Evolutionary conservation across 257 asterid genomes (phyloP).

Genomic region (Vinca minor): DNA sequence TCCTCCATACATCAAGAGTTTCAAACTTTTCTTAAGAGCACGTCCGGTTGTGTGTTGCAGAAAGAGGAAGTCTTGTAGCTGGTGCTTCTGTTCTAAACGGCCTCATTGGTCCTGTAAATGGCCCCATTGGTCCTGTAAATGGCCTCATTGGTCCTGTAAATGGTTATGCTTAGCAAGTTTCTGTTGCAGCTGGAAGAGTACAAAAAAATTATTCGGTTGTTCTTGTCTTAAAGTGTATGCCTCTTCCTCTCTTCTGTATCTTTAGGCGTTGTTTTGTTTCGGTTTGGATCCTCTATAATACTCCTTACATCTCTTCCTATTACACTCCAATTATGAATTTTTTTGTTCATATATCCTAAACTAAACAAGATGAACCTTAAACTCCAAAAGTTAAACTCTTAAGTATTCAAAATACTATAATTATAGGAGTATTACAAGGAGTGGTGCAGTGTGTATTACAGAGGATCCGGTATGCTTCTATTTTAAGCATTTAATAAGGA

Average conservation of each 20-base stretch:
- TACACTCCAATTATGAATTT: no score
- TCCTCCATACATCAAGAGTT: not conserved
- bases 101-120: constrained; percentile 7
- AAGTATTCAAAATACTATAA: no score
- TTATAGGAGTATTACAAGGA: no score
- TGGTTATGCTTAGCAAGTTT: constrained; percentile 18
- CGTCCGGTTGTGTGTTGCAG: constrained; percentile 28
- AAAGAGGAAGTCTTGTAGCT: constrained; percentile 30
- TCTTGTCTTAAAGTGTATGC: constrained; percentile 27
- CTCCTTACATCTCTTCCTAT: no score
- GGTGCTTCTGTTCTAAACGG: constrained; percentile 20
- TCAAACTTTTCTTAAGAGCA: not conserved
- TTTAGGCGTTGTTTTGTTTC: constrained; percentile 2
- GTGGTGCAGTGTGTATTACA: no score
- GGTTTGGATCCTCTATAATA: no score
- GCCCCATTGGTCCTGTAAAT: constrained; percentile 1
- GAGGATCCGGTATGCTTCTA: no score
- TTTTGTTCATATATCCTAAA: no score
- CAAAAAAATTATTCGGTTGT: constrained; percentile 12
- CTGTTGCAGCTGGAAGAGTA: constrained; percentile 24
- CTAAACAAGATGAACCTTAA: no score
- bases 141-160: constrained; percentile 27
- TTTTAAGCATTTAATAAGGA: no score
- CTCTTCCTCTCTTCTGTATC: constrained; percentile 7
- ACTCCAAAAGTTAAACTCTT: no score